phyloP scores from a whole-genome alignment of 352 stramenopile species.

The Globisporangium cystogenes region DNA sequence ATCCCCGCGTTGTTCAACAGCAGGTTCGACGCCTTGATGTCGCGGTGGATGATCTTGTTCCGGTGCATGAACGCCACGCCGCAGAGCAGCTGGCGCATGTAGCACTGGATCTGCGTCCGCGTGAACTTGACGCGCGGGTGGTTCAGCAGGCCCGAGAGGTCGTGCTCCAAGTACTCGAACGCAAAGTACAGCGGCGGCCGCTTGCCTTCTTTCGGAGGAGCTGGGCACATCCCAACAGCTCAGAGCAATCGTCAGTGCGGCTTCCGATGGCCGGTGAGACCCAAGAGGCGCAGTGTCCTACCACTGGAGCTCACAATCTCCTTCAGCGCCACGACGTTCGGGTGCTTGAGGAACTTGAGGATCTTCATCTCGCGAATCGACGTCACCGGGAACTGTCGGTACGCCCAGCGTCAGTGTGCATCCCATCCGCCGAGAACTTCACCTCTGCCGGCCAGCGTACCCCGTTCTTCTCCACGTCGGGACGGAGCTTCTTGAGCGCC shows the following conservation, averaged over 20 bases:
- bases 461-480: slow-evolving; percentile 83
- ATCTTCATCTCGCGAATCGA: slow-evolving; percentile 98
- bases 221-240: slow-evolving; percentile 23
- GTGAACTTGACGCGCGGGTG: slow-evolving; percentile 79
- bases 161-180: slow-evolving; percentile 87
- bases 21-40: slow-evolving; percentile 88
- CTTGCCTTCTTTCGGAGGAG: slow-evolving; percentile 77
- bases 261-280: no score
- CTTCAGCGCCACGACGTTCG: slow-evolving; percentile 94
- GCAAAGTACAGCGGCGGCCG: slow-evolving; percentile 81
- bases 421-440: no score
- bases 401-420: background rate
- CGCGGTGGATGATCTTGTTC: slow-evolving; percentile 90
- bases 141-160: slow-evolving; percentile 79
- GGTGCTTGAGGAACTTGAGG: slow-evolving; percentile 92
- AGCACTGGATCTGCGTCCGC: slow-evolving; percentile 87
- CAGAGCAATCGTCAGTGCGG: no score
- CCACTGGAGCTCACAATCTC: slow-evolving; percentile 91
- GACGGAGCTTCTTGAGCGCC: slow-evolving; percentile 79
- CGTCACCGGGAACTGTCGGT: slow-evolving; percentile 87
- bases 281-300: background rate
- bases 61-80: slow-evolving; percentile 98
- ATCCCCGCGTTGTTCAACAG: slow-evolving; percentile 90
- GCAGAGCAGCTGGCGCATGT: slow-evolving; percentile 89
- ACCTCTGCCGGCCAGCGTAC: slow-evolving; percentile 21